Base-by-base conservation (phyloP, 2,329 filamentous ascomycete species). In the Blastomyces silverae region DNA sequence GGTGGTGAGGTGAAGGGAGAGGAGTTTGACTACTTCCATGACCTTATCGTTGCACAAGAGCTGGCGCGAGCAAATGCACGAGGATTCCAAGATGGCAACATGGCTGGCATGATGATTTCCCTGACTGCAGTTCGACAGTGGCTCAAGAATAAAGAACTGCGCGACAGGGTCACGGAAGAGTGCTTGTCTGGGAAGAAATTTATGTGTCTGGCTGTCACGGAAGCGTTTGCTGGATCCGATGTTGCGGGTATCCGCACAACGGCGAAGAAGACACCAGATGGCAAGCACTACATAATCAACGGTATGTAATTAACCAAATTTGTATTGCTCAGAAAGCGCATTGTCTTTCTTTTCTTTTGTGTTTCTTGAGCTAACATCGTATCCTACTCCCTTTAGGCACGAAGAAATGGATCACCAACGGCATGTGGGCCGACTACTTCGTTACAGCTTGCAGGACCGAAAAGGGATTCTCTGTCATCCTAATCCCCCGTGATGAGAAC, bases 1-100 rank as follows among this genome's bases (percentile, higher is more conserved):
- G 84, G 82, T 66, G 84, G 82, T 66, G 88, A 82, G 20, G 82
- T 92, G 64, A 85, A 89, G 72, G 89, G 89, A 61, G 86, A 91
- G 75, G 88, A 92, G 67, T 95, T 92, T 71, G 90, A 95, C 75
- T 92, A 92, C 77, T 90, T 95, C 77, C 90, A 94, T 75, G 91
- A 94, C 74, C 75, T 94, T 74, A 85, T 95, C 68, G 80, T 89
- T 62, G 79, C 82, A 10, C 91, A 95, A 77, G 91, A 95, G 77
- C 78, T 90, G 69, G 82, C 84, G 1, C 83, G 91, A 42, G 80
- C 85, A 7, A 90, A 89, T 74, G 87, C 89, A 37, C 81, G 90
- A 70, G 91, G 73, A 52, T 96, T 94, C 78, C 87, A 91, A 75
- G 91, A 96, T 74, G 91, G 90, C 3, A 92, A 91, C 77, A 86